Percentiles rank a stretch among this genome's conserved stretches.
Conservation (phyloP, 805 yeast species). For the Nakazawaea holstii region DNA sequence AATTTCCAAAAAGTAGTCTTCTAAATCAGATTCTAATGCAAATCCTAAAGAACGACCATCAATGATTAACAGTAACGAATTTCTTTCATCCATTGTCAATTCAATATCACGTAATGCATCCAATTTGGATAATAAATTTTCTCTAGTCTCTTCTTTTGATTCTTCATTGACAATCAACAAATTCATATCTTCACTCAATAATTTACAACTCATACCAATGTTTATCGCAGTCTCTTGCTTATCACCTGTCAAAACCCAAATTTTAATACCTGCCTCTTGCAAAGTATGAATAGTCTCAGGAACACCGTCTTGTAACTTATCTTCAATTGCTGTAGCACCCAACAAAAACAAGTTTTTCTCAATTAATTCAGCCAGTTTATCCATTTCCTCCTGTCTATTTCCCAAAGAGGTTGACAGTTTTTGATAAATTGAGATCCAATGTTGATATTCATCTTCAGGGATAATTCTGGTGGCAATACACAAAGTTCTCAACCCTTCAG, state of each 20-base stretch:
- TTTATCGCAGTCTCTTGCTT: constrained; percentile 98
- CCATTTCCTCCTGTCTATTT: constrained; percentile 70
- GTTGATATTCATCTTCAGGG: constrained; percentile 68
- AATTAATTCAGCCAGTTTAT: constrained; percentile 83
- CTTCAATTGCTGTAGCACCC: constrained; percentile 99
- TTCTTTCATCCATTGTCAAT: constrained; percentile 59
- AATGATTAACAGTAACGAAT: constrained; percentile 82
- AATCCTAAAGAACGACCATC: constrained; percentile 89
- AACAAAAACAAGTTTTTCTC: constrained; percentile 74
- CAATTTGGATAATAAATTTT: constrained; percentile 69
- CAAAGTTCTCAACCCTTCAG: constrained; percentile 90
- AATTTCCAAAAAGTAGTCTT: constrained; percentile 69
- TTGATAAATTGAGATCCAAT: constrained; percentile 64
- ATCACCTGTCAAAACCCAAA: constrained; percentile 98
- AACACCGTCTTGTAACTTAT: constrained; percentile 95
- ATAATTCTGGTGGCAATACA: constrained; percentile 86
- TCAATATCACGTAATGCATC: constrained; percentile 67
- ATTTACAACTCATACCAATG: constrained; percentile 96
- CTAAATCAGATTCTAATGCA: constrained; percentile 80
- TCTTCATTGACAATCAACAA: constrained; percentile 85
- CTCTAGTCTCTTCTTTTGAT: constrained; percentile 65
- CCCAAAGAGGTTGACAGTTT: constrained; percentile 80
- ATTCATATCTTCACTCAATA: constrained; percentile 94
- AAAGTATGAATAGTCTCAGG: constrained; percentile 95
- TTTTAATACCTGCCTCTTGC: constrained; percentile 94